Conservation (phyloP, 441 rosid genomes). For the Arabidopsis hybrid region DNA sequence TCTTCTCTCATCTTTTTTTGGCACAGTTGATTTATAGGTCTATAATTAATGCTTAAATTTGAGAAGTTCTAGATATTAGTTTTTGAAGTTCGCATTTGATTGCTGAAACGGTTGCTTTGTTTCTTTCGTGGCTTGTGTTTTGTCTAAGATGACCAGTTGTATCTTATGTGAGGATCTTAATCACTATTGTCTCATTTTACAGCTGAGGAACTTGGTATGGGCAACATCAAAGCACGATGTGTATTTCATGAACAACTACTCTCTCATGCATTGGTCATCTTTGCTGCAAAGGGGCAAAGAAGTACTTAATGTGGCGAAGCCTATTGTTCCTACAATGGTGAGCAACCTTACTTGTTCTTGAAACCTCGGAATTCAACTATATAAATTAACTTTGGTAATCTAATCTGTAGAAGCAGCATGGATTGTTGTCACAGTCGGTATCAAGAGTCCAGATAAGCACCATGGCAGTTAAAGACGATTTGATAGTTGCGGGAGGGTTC, state of each 20-base stretch:
- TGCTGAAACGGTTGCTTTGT: conserved; percentile 10
- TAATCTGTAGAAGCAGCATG: conserved; percentile 50
- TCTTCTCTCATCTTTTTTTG: too few species aligned
- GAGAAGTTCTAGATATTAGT: too few species aligned
- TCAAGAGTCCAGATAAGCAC: conserved; percentile 81
- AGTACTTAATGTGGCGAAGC: conserved; percentile 68
- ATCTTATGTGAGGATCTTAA: conserved; percentile 30
- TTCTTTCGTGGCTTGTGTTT: conserved; percentile 15
- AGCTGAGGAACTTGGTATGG: conserved; percentile 72
- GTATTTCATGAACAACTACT: conserved; percentile 66
- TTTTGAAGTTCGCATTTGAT: conserved; percentile 1
- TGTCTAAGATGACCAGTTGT: conserved; percentile 2
- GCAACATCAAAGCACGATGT: conserved; percentile 68
- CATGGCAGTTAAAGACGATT: conserved; percentile 66
- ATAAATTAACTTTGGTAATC: not conserved
- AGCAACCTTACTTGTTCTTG: not conserved
- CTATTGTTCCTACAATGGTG: conserved; percentile 61
- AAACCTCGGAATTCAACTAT: not conserved
- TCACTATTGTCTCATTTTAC: conserved; percentile 30
- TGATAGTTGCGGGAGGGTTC: conserved; percentile 77
- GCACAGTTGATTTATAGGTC: too few species aligned
- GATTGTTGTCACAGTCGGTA: conserved; percentile 49
- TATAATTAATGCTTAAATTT: too few species aligned
- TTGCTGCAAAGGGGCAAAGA: conserved; percentile 61
- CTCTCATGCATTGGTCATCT: conserved; percentile 80